Conservation (phyloP, 208 protist species). For the Crithidia sp. region DNA sequence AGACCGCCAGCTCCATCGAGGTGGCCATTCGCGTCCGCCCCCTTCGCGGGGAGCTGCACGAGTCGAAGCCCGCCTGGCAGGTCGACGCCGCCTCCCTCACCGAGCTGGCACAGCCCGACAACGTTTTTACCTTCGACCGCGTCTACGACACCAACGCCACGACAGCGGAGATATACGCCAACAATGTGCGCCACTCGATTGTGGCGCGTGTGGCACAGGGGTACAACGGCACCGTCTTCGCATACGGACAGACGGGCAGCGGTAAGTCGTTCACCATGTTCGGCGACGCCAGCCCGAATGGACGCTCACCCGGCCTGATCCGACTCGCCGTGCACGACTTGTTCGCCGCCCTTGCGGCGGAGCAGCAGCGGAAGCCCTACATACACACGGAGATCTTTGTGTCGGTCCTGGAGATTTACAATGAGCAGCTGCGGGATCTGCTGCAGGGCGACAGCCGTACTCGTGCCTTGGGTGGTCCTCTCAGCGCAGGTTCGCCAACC, state of each 20-base stretch:
- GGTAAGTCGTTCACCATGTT: slow-evolving; percentile 90
- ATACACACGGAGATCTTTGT: slow-evolving; percentile 56
- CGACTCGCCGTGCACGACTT: slow-evolving; percentile 60
- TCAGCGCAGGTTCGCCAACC: neutral
- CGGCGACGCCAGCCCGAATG: slow-evolving; percentile 31
- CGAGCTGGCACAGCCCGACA: slow-evolving; percentile 65
- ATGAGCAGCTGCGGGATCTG: slow-evolving; percentile 87
- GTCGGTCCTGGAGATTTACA: slow-evolving; percentile 83
- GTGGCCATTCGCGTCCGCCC: slow-evolving; percentile 76
- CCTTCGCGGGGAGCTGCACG: slow-evolving; percentile 51
- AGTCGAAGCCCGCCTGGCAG: slow-evolving; percentile 44
- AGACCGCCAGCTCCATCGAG: slow-evolving; percentile 63
- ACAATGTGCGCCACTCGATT: slow-evolving; percentile 50
- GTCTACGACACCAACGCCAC: slow-evolving; percentile 50
- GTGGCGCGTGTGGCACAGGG: slow-evolving; percentile 69
- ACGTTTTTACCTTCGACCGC: slow-evolving; percentile 75
- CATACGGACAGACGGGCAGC: slow-evolving; percentile 89
- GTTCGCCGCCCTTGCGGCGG: slow-evolving; percentile 52
- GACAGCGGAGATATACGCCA: slow-evolving; percentile 61
- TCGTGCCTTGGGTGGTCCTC: neutral
- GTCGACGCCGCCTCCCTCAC: slow-evolving; percentile 39
- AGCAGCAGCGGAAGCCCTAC: slow-evolving; percentile 43
- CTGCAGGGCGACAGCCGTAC: slow-evolving; percentile 31
- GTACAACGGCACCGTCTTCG: slow-evolving; percentile 88
- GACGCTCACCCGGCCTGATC: slow-evolving; percentile 40